Evolutionary conservation across 352 stramenopile species (phyloP).

Genomic region (Pythium dissimile): DNA sequence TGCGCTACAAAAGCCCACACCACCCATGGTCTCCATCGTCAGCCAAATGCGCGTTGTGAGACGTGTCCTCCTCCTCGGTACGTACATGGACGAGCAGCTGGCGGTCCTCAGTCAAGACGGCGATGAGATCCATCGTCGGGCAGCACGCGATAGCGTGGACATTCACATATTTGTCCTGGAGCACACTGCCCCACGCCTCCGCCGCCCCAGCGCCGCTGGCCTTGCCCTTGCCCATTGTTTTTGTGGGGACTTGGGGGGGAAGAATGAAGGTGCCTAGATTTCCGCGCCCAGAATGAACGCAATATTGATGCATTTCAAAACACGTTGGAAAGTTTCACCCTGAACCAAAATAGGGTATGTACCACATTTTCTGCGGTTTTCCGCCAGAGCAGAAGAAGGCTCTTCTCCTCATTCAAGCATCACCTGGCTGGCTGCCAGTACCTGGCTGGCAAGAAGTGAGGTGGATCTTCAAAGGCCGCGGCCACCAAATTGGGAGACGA

Average conservation of each 20-base stretch:
- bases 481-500: too few relatives aligned
- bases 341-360: slow-evolving; percentile 2
- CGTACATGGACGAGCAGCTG: slow-evolving; percentile 73
- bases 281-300: not conserved
- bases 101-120: slow-evolving; percentile 59
- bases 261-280: not conserved
- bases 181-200: slow-evolving; percentile 44
- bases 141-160: slow-evolving; percentile 51
- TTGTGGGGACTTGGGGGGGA: not conserved
- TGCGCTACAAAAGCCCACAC: slow-evolving; percentile 36
- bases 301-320: not conserved
- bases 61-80: not conserved
- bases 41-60: too few relatives aligned
- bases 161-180: slow-evolving; percentile 70
- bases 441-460: too few relatives aligned
- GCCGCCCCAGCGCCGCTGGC: not conserved
- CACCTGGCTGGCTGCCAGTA: too few relatives aligned
- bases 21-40: not conserved
- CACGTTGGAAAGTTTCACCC: slow-evolving; percentile 5
- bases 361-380: not conserved
- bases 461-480: too few relatives aligned
- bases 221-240: not conserved
- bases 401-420: too few relatives aligned
- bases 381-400: too few relatives aligned
- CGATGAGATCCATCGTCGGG: slow-evolving; percentile 77